Evolutionary conservation across 2,329 filamentous ascomycete genomes (phyloP).

Genomic region (Xylaria sp.): DNA sequence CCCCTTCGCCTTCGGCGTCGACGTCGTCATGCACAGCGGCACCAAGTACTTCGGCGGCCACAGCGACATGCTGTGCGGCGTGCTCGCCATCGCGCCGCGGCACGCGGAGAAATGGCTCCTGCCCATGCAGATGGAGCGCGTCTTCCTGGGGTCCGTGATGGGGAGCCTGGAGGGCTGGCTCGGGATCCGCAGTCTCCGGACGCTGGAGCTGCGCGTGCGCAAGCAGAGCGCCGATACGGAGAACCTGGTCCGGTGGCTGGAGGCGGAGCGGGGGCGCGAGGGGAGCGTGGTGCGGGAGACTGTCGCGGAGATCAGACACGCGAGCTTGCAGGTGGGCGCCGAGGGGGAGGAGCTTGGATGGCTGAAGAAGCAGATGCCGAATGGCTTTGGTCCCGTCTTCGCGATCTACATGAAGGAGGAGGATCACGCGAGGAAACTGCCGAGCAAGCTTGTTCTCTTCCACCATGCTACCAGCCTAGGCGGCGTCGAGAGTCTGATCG

Average conservation of each 20-base stretch:
- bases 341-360: slow-evolving; percentile 59
- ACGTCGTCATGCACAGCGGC: slow-evolving; percentile 90
- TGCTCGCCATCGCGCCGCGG: slow-evolving; percentile 72
- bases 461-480: slow-evolving; percentile 95
- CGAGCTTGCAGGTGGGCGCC: slow-evolving; percentile 74
- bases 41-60: slow-evolving; percentile 98
- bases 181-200: slow-evolving; percentile 85
- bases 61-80: slow-evolving; percentile 90
- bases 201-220: slow-evolving; percentile 82
- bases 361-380: slow-evolving; percentile 89
- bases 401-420: slow-evolving; percentile 73
- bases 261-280: slow-evolving; percentile 49
- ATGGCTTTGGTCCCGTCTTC: slow-evolving; percentile 91
- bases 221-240: slow-evolving; percentile 79
- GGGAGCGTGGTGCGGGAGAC: slow-evolving; percentile 60
- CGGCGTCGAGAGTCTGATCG: slow-evolving; percentile 93
- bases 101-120: slow-evolving; percentile 67
- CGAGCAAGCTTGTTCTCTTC: slow-evolving; percentile 83
- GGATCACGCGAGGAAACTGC: slow-evolving; percentile 73
- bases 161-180: slow-evolving; percentile 93
- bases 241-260: slow-evolving; percentile 78
- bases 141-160: slow-evolving; percentile 85
- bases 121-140: slow-evolving; percentile 72
- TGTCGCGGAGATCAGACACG: slow-evolving; percentile 76
- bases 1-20: slow-evolving; percentile 83